Evolutionary conservation across 805 yeast species (phyloP).

Genomic region (Wickerhamomyces xylosicus): DNA sequence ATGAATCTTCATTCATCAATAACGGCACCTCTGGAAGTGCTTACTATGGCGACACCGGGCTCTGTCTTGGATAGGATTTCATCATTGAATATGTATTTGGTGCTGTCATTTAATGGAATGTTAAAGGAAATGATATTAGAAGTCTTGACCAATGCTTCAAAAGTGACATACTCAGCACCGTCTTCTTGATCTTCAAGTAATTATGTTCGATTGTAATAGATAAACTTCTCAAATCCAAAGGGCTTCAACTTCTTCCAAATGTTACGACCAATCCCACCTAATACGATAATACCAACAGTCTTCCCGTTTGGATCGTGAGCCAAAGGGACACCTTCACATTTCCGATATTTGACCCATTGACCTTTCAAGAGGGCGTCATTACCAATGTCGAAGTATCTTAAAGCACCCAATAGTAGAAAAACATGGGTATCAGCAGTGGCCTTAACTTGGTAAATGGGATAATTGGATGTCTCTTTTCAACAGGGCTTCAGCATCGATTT

Average conservation of each 20-base stretch:
- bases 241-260: slow-evolving; percentile 36
- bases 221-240: slow-evolving; percentile 42
- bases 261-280: slow-evolving; percentile 46
- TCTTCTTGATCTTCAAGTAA: slow-evolving; percentile 36
- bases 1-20: slow-evolving; percentile 40
- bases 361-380: slow-evolving; percentile 19
- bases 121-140: slow-evolving; percentile 44
- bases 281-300: slow-evolving; percentile 42
- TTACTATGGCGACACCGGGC: slow-evolving; percentile 37
- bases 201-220: slow-evolving; percentile 38
- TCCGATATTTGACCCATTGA: slow-evolving; percentile 20
- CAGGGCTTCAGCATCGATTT: slow-evolving; percentile 32
- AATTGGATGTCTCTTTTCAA: slow-evolving; percentile 27
- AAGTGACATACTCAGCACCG: slow-evolving; percentile 20
- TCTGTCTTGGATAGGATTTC: slow-evolving; percentile 26
- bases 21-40: slow-evolving; percentile 46
- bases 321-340: slow-evolving; percentile 27
- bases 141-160: slow-evolving; percentile 21
- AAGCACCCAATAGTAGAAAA: slow-evolving; percentile 39
- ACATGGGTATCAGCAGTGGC: slow-evolving; percentile 56
- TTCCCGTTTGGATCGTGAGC: slow-evolving; percentile 36
- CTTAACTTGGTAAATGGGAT: slow-evolving; percentile 30
- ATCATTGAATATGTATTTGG: slow-evolving; percentile 34
- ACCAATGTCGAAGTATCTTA: slow-evolving; percentile 35
- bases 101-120: slow-evolving; percentile 42